Percentiles rank a stretch among this genome's conserved stretches.
phyloP scores from a whole-genome alignment of 768 basidiomycete genomes.

The Cystoderma amianthinum region DNA sequence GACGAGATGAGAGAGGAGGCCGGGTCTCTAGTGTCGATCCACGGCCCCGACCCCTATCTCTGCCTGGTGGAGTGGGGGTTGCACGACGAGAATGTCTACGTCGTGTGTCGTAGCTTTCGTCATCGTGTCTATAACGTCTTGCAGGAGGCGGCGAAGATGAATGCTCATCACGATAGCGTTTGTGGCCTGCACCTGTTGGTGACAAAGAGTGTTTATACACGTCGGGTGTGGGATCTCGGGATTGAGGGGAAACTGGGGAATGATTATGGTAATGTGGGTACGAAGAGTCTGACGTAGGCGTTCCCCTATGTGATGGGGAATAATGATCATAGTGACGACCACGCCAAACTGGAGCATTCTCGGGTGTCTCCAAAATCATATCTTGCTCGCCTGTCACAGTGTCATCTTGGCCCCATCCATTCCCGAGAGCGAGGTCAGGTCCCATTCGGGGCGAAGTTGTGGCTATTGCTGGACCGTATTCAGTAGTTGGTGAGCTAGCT shows the following conservation, averaged over 20 bases:
- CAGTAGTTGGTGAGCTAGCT: no score
- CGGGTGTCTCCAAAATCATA: no score
- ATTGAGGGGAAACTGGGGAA: not conserved
- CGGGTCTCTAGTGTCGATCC: conserved; percentile 13
- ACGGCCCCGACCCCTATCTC: conserved; percentile 5
- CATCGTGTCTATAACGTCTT: conserved; percentile 11
- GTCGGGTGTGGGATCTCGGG: not conserved
- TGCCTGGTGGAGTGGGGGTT: no score
- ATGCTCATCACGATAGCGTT: conserved; percentile 12
- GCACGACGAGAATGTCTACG: no score
- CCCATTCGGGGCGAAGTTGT: conserved; percentile 8
- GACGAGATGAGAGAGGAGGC: conserved; percentile 1
- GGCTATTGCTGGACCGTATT: not conserved
- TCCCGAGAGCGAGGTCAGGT: conserved; percentile 5
- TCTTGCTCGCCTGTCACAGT: conserved; percentile 1
- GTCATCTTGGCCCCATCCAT: conserved; percentile 8
- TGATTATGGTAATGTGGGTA: no score
- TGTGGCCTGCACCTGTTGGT: conserved; percentile 1
- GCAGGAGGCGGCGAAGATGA: conserved; percentile 10
- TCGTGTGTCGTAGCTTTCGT: not conserved
- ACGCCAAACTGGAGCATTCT: not conserved
- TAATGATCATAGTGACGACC: not conserved
- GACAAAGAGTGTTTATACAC: not conserved
- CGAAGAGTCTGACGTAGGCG: no score
- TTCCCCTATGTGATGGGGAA: not conserved